Conservation (phyloP, 192 early-diverging fungal species). For the Mortierella claussenii region DNA sequence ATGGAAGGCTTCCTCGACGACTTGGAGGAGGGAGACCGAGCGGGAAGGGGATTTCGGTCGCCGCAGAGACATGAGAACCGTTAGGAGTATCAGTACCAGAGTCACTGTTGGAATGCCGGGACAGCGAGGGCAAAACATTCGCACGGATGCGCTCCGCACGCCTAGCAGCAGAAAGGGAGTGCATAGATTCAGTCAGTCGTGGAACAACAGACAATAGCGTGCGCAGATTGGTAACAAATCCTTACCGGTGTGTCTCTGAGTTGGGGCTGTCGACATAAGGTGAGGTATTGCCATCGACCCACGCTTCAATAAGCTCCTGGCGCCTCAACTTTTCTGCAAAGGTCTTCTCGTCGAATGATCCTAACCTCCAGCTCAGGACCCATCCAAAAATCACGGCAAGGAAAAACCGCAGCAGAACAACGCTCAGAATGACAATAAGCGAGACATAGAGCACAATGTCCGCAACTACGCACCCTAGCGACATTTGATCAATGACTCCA, state of each 20-base stretch:
- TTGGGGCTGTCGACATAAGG: constrained; percentile 45
- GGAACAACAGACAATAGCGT: too few relatives aligned
- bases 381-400: constrained; percentile 85
- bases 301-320: constrained; percentile 55
- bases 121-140: constrained; percentile 29
- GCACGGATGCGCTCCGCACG: constrained; percentile 48
- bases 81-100: constrained; percentile 33
- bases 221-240: too few relatives aligned
- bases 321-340: constrained; percentile 58
- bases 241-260: constrained; percentile 42
- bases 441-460: constrained; percentile 85
- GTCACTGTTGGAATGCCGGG: constrained; percentile 12
- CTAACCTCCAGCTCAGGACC: constrained; percentile 83
- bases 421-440: constrained; percentile 74
- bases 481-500: constrained; percentile 80
- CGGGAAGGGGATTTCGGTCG: constrained; percentile 50
- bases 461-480: constrained; percentile 84
- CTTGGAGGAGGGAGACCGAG: constrained; percentile 47
- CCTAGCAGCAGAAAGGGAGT: not conserved
- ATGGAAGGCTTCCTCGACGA: constrained; percentile 29
- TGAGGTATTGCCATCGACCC: constrained; percentile 52
- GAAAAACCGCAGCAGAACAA: constrained; percentile 73
- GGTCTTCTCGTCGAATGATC: constrained; percentile 76
- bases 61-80: constrained; percentile 33
- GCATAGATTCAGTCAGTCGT: not conserved